Percentiles rank a stretch among this genome's conserved stretches.
Conservation (phyloP, 257 asterid species). For the Nicotiana noctiflora region DNA sequence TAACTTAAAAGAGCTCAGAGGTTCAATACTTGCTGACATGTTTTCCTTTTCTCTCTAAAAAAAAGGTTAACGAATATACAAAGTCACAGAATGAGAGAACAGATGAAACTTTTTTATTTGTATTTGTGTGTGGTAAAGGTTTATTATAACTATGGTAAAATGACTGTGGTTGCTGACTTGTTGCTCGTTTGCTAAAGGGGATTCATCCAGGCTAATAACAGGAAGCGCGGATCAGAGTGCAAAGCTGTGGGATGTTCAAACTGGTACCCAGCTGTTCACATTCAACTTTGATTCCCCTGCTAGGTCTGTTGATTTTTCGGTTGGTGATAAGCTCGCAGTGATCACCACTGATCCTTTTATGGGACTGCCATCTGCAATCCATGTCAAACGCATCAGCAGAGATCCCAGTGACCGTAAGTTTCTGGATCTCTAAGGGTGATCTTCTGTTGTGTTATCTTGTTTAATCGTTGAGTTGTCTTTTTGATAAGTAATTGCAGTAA, state of each 20-base stretch:
- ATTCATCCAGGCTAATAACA: slow-evolving; percentile 68
- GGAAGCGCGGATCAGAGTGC: slow-evolving; percentile 97
- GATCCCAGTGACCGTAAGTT: slow-evolving; percentile 69
- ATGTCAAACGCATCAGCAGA: slow-evolving; percentile 54
- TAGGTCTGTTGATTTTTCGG: slow-evolving; percentile 68
- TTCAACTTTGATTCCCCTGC: slow-evolving; percentile 76
- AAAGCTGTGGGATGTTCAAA: slow-evolving; percentile 68
- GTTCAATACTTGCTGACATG: not conserved
- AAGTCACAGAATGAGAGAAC: not conserved
- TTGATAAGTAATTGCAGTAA: not conserved
- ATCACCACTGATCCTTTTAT: slow-evolving; percentile 86
- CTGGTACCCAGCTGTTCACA: slow-evolving; percentile 56
- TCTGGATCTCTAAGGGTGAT: not conserved
- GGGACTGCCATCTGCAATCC: slow-evolving; percentile 77
- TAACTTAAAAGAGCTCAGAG: not conserved
- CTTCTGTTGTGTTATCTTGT: not conserved
- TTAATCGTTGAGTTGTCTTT: not conserved
- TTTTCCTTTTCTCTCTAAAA: not conserved
- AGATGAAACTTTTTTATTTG: not conserved
- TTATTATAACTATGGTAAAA: not conserved
- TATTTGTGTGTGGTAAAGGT: not conserved
- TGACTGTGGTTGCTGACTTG: not conserved
- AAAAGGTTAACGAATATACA: not conserved
- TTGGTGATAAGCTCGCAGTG: slow-evolving; percentile 79
- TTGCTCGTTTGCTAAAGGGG: slow-evolving; percentile 36